Evolutionary conservation across 2,329 filamentous ascomycete genomes (phyloP), one percentile per base, ranked within the genome.

Genomic region (Cryphonectria nitschkei): DNA sequence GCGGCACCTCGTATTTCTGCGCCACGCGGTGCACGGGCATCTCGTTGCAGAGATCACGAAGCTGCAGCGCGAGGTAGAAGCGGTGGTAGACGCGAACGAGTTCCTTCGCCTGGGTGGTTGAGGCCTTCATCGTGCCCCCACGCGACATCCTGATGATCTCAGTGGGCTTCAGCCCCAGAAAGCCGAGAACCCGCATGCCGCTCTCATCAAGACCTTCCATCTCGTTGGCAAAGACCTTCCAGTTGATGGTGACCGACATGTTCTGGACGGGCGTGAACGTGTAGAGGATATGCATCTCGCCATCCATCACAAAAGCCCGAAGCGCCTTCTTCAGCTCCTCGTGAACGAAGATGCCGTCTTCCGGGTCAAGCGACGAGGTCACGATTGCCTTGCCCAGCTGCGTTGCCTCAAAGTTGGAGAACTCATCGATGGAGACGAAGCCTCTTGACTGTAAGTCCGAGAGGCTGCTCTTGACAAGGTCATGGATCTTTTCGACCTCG

Each of bases 31-130:
- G 88, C 43, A 94, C 85, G 0, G 92, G 92, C 70, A 91, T 82
- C 78, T 95, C 92, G 77, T 93, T 94, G 79, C 92, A 94, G 50
- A 95, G 81, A 77, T 94, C 92, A 46, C 92, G 89, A n/a, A 95
- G 85, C 77, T 94, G 92, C 58, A 94, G 86, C 7, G 92, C 91
- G 22, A 92, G 83, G 77, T 94, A 95, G 75, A 93, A 93, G 19
- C 92, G 87, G 32, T 87, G 87, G 77, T 94, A 92, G 56, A 93
- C 86, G 14, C 90, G 85, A 2, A 88, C 86, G 29, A 82, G 81
- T 50, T 89, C 87, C 68, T 87, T 85, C 75, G 93, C 90, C 63
- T 87, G 84, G 1, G 85, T 77, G 0, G 86, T 92, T 3, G 82
- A 84, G 76, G 93, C 90, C 76, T 88, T 91, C 71, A 94, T 82